Percentiles rank a stretch among this genome's conserved stretches.
Conservation (phyloP, 352 stramenopile species). For the Phytophthora aleatoria region DNA sequence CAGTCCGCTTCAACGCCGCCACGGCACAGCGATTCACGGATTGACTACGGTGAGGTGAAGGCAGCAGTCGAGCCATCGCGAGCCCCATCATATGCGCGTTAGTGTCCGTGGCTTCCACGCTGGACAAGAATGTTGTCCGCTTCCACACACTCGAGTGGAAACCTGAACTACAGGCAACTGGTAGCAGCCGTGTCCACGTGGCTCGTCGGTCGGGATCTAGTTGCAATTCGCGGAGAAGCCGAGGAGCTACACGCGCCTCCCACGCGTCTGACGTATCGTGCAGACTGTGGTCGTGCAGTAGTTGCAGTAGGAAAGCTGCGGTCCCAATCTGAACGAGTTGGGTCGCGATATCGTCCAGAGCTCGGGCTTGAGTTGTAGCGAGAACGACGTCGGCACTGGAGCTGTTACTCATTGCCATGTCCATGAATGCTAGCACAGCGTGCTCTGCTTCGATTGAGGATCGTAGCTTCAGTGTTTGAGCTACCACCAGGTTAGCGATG, state of each 20-base stretch:
- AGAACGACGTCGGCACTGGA: slow-evolving; percentile 11
- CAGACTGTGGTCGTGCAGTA: slow-evolving; percentile 29
- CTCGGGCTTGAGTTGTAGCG: slow-evolving; percentile 17
- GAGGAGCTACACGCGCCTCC: slow-evolving; percentile 19
- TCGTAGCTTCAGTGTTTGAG: slow-evolving; percentile 26
- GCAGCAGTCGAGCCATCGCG: slow-evolving; percentile 42
- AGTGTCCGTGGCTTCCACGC: slow-evolving; percentile 45
- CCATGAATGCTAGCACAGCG: slow-evolving; percentile 25
- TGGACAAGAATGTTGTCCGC: slow-evolving; percentile 37
- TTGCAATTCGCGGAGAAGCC: slow-evolving; percentile 5
- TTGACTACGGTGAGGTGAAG: slow-evolving; percentile 11
- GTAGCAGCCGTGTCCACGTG: slow-evolving; percentile 38
- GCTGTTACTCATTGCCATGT: slow-evolving; percentile 20
- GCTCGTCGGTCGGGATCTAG: slow-evolving; percentile 25
- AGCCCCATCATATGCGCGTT: slow-evolving; percentile 57
- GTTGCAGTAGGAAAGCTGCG: slow-evolving; percentile 38
- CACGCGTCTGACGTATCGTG: slow-evolving; percentile 12
- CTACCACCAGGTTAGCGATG: slow-evolving; percentile 28
- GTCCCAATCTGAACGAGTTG: slow-evolving; percentile 41
- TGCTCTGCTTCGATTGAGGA: slow-evolving; percentile 37
- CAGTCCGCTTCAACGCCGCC: slow-evolving; percentile 16
- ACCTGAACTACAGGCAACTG: slow-evolving; percentile 45
- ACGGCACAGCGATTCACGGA: slow-evolving; percentile 28
- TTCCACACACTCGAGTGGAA: slow-evolving; percentile 56
- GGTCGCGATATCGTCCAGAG: slow-evolving; percentile 29